Evolutionary conservation across 2,329 filamentous ascomycete genomes (phyloP).

Genomic region (Alternaria longipes): DNA sequence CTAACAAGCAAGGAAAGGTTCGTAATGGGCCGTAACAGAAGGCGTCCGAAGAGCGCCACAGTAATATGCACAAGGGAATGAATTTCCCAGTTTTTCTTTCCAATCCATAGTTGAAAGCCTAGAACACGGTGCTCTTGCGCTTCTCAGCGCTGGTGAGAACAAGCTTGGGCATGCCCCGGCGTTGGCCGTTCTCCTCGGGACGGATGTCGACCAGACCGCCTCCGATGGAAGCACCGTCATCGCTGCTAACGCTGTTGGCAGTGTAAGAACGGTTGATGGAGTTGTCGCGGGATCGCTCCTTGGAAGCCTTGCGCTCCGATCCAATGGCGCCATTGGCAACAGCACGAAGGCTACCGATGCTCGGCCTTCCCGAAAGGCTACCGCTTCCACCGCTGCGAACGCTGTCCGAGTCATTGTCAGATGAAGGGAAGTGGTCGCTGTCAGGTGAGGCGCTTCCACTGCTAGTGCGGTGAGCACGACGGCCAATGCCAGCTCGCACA

Average conservation of each 20-base stretch:
- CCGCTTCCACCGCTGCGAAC: slow-evolving; percentile 73
- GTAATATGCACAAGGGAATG: slow-evolving; percentile 49
- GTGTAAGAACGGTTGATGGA: slow-evolving; percentile 58
- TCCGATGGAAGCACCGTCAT: slow-evolving; percentile 64
- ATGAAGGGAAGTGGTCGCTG: slow-evolving; percentile 80
- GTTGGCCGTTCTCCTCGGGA: slow-evolving; percentile 63
- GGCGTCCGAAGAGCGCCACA: slow-evolving; percentile 35
- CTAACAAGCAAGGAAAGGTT: slow-evolving; percentile 42
- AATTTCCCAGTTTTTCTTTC: slow-evolving; percentile 27
- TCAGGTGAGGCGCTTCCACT: slow-evolving; percentile 86
- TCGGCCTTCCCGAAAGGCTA: slow-evolving; percentile 79
- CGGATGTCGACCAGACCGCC: slow-evolving; percentile 64
- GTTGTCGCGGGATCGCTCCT: slow-evolving; percentile 50
- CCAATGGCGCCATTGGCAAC: slow-evolving; percentile 86
- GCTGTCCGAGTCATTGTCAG: slow-evolving; percentile 68
- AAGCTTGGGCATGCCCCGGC: slow-evolving; percentile 85
- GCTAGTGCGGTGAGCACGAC: slow-evolving; percentile 75
- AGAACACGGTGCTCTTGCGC: slow-evolving; percentile 77
- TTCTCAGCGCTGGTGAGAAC: slow-evolving; percentile 90
- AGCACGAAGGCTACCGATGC: slow-evolving; percentile 77
- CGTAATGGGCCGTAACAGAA: slow-evolving; percentile 51
- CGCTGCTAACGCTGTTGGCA: slow-evolving; percentile 72
- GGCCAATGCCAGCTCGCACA: slow-evolving; percentile 86
- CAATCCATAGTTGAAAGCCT: slow-evolving; percentile 36
- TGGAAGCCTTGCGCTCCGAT: slow-evolving; percentile 75